Evolutionary conservation across 2,329 filamentous ascomycete species (phyloP).

Genomic region (Venturia carpophila): DNA sequence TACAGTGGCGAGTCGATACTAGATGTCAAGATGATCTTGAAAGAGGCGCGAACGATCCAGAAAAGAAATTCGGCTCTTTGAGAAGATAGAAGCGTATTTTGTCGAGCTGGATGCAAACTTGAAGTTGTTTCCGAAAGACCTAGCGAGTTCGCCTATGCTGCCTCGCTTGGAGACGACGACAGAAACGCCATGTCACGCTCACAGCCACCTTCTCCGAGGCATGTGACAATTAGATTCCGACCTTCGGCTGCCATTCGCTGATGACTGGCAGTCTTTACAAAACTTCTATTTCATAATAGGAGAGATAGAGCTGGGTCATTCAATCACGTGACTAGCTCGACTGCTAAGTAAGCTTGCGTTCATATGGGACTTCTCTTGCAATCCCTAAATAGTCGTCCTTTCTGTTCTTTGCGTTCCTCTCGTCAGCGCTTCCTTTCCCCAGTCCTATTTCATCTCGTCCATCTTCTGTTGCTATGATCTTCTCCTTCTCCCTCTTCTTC

Average conservation of each 20-base stretch:
- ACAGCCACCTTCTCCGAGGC: background rate
- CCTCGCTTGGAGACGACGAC: background rate
- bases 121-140: background rate
- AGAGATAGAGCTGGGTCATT: no score
- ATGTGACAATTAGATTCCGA: background rate
- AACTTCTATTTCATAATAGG: no score
- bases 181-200: background rate
- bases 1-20: background rate
- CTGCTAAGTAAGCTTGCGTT: no score
- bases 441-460: no score
- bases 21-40: background rate
- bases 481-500: background rate
- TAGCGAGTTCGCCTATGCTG: background rate
- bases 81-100: background rate
- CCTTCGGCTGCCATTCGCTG: no score
- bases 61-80: background rate
- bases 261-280: no score
- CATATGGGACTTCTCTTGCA: no score
- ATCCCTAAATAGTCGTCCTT: no score
- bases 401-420: no score
- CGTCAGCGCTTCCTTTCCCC: no score
- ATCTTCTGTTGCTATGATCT: no score
- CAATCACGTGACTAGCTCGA: background rate
- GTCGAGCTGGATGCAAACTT: background rate
- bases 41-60: background rate